Conservation (phyloP, 108 stramenopile genomes). For the Cyclotella choctawhatcheeana region DNA sequence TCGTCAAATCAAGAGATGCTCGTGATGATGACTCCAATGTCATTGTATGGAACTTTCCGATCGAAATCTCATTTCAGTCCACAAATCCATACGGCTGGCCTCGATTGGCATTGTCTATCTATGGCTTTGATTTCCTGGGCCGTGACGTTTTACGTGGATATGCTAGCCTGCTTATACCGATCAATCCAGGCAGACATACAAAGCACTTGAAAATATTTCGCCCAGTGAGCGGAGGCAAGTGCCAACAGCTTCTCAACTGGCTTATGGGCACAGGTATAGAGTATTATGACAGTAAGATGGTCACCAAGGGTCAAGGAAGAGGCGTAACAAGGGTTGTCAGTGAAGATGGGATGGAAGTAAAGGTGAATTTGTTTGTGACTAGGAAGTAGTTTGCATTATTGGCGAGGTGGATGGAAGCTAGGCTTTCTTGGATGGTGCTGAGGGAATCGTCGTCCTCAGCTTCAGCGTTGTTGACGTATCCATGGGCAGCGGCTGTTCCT, state of each 20-base stretch:
- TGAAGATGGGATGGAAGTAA: conserved; percentile 42
- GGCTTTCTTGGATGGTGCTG: no score
- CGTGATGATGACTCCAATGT: conserved; percentile 29
- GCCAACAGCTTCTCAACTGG: conserved; percentile 60
- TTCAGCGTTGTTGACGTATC: no score
- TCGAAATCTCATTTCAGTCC: conserved; percentile 82
- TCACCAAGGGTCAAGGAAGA: conserved; percentile 54
- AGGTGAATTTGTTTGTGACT: conserved; percentile 58
- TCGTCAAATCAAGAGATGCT: conserved; percentile 16
- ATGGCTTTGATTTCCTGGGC: conserved; percentile 79
- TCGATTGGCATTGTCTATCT: conserved; percentile 71
- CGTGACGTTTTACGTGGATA: conserved; percentile 83
- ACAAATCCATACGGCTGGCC: conserved; percentile 91
- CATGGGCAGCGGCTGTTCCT: no score
- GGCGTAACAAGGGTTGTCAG: conserved; percentile 63
- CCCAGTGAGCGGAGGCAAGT: conserved; percentile 57
- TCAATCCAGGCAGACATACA: conserved; percentile 60
- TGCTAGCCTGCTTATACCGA: conserved; percentile 74
- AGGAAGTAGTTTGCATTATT: conserved; percentile 71
- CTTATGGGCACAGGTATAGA: conserved; percentile 75
- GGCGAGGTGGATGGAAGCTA: no score
- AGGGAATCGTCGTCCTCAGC: no score
- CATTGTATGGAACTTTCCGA: conserved; percentile 90
- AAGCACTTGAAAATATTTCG: conserved; percentile 63
- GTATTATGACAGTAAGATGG: conserved; percentile 66